Evolutionary conservation across 495 filamentous ascomycete species (phyloP), one percentile per base, ranked within the genome.

Genomic region (Podospora conica): DNA sequence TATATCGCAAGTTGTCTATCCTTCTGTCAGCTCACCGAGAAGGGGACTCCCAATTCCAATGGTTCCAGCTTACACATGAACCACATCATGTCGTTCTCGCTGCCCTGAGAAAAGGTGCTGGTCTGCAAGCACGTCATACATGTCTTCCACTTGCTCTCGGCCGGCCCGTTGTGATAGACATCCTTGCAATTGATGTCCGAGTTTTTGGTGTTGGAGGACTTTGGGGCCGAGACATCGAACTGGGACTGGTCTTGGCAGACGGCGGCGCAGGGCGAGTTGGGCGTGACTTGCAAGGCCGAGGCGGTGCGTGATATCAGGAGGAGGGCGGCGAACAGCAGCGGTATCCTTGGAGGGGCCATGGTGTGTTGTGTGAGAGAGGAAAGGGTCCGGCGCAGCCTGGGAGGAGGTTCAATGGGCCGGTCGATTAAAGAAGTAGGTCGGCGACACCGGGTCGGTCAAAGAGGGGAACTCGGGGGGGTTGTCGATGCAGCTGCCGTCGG

Each of bases 51-150:
- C 15, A 33, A 3, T 12, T n/a, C n/a, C n/a, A n/a, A n/a, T 24
- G 18, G 5, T 10, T 9, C 12, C 27, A 22, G n/a, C 82, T 75
- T 73, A 84, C 82, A 84, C 12, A 84, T 69, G 65, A 83, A 84
- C 82, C 80, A 83, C 62, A 72, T 73, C 59, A 80, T 79, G 67
- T 85, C 83, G 53, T 65, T 84, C 73, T 83, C 80, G 4, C 27
- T 59, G 7, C 73, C 77, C 53, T 79, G 74, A 0, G 76, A 71
- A 64, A 79, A 80, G 23, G 74, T 76, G 72, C 82, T 85, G 20
- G 73, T 78, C 67, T 84, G 78, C 33, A 85, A 71, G 70, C 83
- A 85, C 12, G 70, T 79, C 73, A 83, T 78, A 68, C 83, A 85
- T 5, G 66, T 66, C 69, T 81, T 75, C 65, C 79, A 84, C 66